A percentile compares a stretch with the other conserved stretches of the same genome.
phyloP scores from a whole-genome alignment of 306 rosid species.

The Citrullus mucosospermus region DNA sequence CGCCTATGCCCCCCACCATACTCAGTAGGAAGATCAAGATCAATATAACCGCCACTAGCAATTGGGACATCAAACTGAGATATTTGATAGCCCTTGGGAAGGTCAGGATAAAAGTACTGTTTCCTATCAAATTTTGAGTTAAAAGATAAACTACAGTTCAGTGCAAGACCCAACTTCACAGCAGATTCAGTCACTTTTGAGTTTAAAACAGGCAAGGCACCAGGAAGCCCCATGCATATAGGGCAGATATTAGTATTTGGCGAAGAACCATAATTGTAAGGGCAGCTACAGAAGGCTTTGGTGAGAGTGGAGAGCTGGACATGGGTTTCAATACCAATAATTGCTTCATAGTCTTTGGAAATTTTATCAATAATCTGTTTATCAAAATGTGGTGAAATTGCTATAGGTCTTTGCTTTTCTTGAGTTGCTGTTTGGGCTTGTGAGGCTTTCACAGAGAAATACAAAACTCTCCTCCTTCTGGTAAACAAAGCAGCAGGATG shows the following conservation, averaged over 20 bases:
- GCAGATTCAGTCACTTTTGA: conserved; percentile 66
- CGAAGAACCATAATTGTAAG: conserved; percentile 60
- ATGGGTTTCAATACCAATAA: conserved; percentile 85
- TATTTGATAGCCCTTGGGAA: conserved; percentile 94
- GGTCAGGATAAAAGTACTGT: conserved; percentile 89
- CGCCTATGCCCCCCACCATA: conserved; percentile 85
- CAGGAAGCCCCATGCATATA: conserved; percentile 93
- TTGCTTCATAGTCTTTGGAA: conserved; percentile 57
- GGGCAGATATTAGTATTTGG: conserved; percentile 76
- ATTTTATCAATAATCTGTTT: conserved; percentile 36
- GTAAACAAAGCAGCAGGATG: conserved; percentile 32
- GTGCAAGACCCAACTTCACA: conserved; percentile 69
- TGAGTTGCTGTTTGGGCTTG: conserved; percentile 53
- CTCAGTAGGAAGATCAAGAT: conserved; percentile 74
- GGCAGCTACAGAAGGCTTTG: conserved; percentile 82
- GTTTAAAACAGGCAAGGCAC: conserved; percentile 80
- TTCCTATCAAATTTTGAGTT: conserved; percentile 92
- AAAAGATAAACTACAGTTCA: conserved; percentile 66
- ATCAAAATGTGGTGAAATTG: conserved; percentile 37
- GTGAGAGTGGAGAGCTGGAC: conserved; percentile 86
- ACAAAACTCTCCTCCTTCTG: conserved; percentile 24
- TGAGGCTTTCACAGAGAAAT: conserved; percentile 37
- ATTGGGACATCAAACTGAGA: conserved; percentile 94
- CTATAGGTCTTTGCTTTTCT: conserved; percentile 32
- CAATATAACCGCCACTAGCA: conserved; percentile 60